Base-by-base conservation (phyloP, 495 filamentous ascomycete species). In the Talaromyces ruber region DNA sequence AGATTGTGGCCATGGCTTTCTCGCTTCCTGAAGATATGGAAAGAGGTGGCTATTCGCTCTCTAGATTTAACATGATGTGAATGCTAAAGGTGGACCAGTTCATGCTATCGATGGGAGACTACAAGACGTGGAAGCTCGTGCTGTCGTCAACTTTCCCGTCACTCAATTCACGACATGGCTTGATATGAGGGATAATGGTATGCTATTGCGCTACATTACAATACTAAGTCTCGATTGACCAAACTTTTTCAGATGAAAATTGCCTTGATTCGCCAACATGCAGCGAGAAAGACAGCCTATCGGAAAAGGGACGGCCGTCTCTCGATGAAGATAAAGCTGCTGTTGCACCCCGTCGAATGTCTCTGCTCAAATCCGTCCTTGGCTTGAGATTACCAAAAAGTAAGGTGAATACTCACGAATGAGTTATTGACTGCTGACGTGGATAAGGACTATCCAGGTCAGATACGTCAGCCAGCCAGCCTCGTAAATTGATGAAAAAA, bases 1-100 rank as follows among this genome's bases (percentile, higher is more conserved):
- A 74, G 60, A 53, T 74, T 14, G 50, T 74, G 11, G 71, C 71
- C 1, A 67, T 74, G 26, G 68, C 68, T 30, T 74, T 74, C 65
- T 64, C 70, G 26, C 65, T 66, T n/a, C 25, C 69, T 26, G 71
- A 72, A 56, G 70, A 74, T 43, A 45, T 74, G 37, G 71, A 74
- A 61, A 62, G 64, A 65, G 69, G 71, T 69, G 59, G 43, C 56
- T 11, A 50, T 50, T 7, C 21, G 24, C 8, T 6, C 28, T 24
- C n/a, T 57, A 12, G 14, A 6, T 37, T 18, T n/a, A 54, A 4
- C 37, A 26, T 39, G 9, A 9, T 59, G 22, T 21, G 59, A 45
- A 64, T 37, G 43, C 51, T 59, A 14, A 43, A 18, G 0, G 51
- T 29, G 0, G 50, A 7, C 18, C 37, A 73, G 71, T 70, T n/a